Evolutionary conservation across 2,329 filamentous ascomycete genomes (phyloP).

Genomic region (Ceratocystis cacaofunesta): DNA sequence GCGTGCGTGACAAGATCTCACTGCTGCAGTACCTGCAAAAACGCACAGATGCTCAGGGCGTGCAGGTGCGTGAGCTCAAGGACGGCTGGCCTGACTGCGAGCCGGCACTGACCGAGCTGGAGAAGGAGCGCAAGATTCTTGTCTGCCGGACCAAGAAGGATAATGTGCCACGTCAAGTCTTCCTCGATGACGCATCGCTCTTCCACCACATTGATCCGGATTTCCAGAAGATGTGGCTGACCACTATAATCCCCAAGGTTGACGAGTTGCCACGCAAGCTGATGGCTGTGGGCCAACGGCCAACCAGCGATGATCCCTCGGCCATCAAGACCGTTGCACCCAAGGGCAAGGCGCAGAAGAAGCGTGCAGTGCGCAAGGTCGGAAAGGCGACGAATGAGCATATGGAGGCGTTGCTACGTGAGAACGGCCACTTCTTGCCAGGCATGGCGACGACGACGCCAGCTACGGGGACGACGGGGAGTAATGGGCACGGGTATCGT

Average conservation of each 20-base stretch:
- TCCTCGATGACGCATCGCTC: constrained; percentile 72
- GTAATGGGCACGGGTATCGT: constrained; percentile 22
- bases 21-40: constrained; percentile 68
- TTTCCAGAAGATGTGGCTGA: constrained; percentile 72
- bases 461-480: constrained; percentile 7
- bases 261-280: constrained; percentile 67
- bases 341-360: constrained; percentile 59
- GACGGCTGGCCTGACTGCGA: constrained; percentile 88
- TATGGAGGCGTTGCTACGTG: constrained; percentile 69
- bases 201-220: constrained; percentile 63
- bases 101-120: constrained; percentile 60
- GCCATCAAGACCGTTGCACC: constrained; percentile 28
- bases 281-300: constrained; percentile 63
- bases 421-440: constrained; percentile 36
- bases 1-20: constrained; percentile 62
- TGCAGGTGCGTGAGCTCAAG: constrained; percentile 79
- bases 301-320: constrained; percentile 64
- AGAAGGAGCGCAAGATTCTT: constrained; percentile 63
- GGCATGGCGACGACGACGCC: constrained; percentile 9
- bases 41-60: constrained; percentile 64
- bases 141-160: constrained; percentile 90
- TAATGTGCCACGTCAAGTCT: constrained; percentile 69
- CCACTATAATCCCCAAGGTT: constrained; percentile 58
- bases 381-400: constrained; percentile 80
- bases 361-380: constrained; percentile 47